phyloP scores from a whole-genome alignment of 2,329 filamentous ascomycete genomes.

The Alternaria novae-zelandiae region DNA sequence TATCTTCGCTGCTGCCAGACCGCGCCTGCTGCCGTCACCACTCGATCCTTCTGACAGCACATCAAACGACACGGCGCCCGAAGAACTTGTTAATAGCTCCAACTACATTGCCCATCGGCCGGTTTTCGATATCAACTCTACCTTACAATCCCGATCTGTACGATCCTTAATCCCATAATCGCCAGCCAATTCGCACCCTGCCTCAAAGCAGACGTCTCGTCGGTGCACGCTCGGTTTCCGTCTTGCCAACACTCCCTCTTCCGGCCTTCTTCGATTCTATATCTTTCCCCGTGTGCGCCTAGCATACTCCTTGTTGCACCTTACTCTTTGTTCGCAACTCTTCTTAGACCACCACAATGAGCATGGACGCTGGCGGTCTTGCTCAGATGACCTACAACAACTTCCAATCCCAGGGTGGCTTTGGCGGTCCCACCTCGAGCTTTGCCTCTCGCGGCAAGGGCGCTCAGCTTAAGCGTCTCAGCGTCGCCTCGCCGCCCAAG shows the following conservation, averaged over 20 bases:
- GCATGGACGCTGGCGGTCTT: slow-evolving; percentile 97
- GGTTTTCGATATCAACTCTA: slow-evolving; percentile 42
- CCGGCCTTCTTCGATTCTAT: slow-evolving; percentile 39
- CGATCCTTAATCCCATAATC: slow-evolving; percentile 52
- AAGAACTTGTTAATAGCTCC: slow-evolving; percentile 45
- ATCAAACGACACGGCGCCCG: slow-evolving; percentile 24
- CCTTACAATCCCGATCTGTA: slow-evolving; percentile 39
- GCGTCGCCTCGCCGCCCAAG: slow-evolving; percentile 75
- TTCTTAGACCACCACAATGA: slow-evolving; percentile 48
- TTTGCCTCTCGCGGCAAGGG: slow-evolving; percentile 87
- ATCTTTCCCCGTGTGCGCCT: slow-evolving; percentile 37
- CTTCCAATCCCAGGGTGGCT: slow-evolving; percentile 65
- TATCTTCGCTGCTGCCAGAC: slow-evolving; percentile 22
- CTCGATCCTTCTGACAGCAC: slow-evolving; percentile 21
- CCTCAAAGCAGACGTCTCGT: slow-evolving; percentile 28
- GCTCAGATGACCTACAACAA: slow-evolving; percentile 97
- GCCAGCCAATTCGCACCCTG: slow-evolving; percentile 29
- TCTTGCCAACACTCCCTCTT: slow-evolving; percentile 31
- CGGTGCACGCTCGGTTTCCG: slow-evolving; percentile 14
- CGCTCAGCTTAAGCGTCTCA: slow-evolving; percentile 86
- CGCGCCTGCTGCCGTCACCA: slow-evolving; percentile 21
- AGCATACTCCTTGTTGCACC: slow-evolving; percentile 38
- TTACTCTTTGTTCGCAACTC: slow-evolving; percentile 39
- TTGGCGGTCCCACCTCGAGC: slow-evolving; percentile 78
- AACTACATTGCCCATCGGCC: slow-evolving; percentile 47